Base-by-base conservation (phyloP, 305 asterid species). In the Striga hermonthica region DNA sequence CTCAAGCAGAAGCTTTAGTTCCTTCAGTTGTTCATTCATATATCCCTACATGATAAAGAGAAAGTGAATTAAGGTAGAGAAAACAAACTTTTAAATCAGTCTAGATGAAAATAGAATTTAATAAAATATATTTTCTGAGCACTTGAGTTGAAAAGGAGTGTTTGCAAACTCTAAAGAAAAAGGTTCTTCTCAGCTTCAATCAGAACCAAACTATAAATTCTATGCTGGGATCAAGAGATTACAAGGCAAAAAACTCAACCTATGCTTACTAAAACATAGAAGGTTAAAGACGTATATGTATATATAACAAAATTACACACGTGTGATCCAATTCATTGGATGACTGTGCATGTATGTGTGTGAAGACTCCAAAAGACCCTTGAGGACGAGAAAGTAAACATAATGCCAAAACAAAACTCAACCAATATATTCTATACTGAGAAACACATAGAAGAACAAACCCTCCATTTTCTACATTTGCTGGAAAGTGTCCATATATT, bases 391-490 rank as follows among this genome's bases (percentile, higher is more conserved):
- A 50, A 59, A 56, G 64, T 12, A 61, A 59, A 36, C 45, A 40
- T n/a, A 65, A 40, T 52, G 43, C 38, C 22, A 10, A 69, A 62
- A 56, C 59, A 70, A 38, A 71, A 67, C 56, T 60, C 66, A 61
- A 71, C 45, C 68, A 71, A 66, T 31, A 58, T 62, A 11, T 57
- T 60, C 49, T 41, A 60, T 37, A 36, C 44, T 22, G 43, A 65
- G 57, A 62, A 67, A 37, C 13, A 72, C 62, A 44, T 31, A 63
- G 64, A 59, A 65, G 58, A 76, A 74, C 82, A 60, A 68, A 90
- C 99, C 91, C 76, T 82, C 92, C 86, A 85, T 62, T 10, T 75
- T 74, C 85, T 76, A 88, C 92, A 88, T 79, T 80, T 79, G 61
- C 80, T 80, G 12, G 95, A 90, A 77, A 88, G 87, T 73, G 74